Base-by-base conservation (phyloP, 1,284 basidiomycete species). In the Puccinia hordei region DNA sequence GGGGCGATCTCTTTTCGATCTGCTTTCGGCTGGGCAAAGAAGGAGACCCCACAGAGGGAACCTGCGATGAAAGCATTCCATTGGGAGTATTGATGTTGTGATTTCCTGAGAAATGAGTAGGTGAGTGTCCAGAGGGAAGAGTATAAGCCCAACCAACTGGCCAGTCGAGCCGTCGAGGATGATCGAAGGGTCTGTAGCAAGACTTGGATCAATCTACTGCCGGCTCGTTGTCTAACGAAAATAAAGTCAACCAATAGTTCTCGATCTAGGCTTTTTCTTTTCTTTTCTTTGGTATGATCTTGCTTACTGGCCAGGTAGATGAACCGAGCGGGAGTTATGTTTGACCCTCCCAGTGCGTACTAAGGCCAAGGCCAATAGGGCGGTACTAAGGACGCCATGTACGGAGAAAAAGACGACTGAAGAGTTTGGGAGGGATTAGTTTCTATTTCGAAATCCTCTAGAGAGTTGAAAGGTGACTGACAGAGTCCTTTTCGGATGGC, bases 51-150 rank as follows among this genome's bases (percentile, higher is more conserved):
- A 46, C 68, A 80, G 38, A 80, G 51, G 4, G 68, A 59, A 17
- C 77, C 77, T 19, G 77, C 77, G 55, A 80, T 63, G 57, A 80
- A 80, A 6, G 77, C 12, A 63, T 72, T 59, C 77, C 77, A 80
- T 13, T 57, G 13, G 33, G 77, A 57, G 24, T 22, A 80, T 46
- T 53, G n/a, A 15, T 63, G 35, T 1, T 68, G 38, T 12, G 27
- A 53, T 38, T 71, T 69, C n/a, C 59, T 63, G n/a, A 80, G 57
- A n/a, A 80, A 73, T 12, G 77, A 59, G 30, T 59, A 80, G 24
- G 69, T 72, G 13, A 80, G 38, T 27, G 68, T 80, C 77, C 77
- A 80, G 6, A 80, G 59, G 27, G 51, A 30, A 27, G 77, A 80
- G 59, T 72, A 73, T 3, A 73, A 33, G 1, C 69, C 77, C 22